Base-by-base conservation (phyloP, 2,329 filamentous ascomycete genomes). In the Fragosphaeria purpurea region DNA sequence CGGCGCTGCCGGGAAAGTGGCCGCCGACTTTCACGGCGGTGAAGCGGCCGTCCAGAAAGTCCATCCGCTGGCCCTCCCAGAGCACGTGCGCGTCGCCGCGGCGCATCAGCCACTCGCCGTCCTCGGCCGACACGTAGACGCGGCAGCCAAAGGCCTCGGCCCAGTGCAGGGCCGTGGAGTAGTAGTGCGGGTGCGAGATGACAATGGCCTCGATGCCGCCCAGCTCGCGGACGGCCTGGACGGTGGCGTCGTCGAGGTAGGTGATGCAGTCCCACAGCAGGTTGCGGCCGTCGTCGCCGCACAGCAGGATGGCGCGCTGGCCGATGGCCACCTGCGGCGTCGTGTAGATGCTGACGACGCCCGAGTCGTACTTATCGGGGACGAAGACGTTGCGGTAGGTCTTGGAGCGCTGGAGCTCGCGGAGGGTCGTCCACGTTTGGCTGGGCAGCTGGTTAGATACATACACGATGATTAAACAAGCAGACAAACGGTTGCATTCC, bases 121-220 rank as follows among this genome's bases (percentile, higher is more conserved):
- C 87, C 52, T 85, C 82, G 4, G 65, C 64, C 0, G 82, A 72
- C 1, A 87, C 60, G 59, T 86, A 89, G 1, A 91, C 79, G 0
- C 80, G 80, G 59, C 85, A 89, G 57, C 67, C 57, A 57, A 93
- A 91, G 0, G 73, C 72, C 44, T 70, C 62, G 0, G 84, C 82
- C 87, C 87, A 93, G 56, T 84, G 78, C 1, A 86, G 65, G 62
- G 88, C 83, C 3, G 85, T 85, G 8, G 80, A 81, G 66, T 86
- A 93, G 66, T 86, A 93, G 62, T 93, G 87, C 46, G 87, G 87
- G 65, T 93, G 86, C 7, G 76, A 82, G 55, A 89, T 87, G 56
- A 80, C 80, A 43, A 93, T 89, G 0, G 82, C 85, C 37, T 71
- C 69, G 9, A 93, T 61, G 0, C 84, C 85, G 41, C 86, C 86